Percentiles rank a stretch among this genome's conserved stretches.
phyloP scores from a whole-genome alignment of 2,329 filamentous ascomycete genomes.

The Periconia macrospinosa region DNA sequence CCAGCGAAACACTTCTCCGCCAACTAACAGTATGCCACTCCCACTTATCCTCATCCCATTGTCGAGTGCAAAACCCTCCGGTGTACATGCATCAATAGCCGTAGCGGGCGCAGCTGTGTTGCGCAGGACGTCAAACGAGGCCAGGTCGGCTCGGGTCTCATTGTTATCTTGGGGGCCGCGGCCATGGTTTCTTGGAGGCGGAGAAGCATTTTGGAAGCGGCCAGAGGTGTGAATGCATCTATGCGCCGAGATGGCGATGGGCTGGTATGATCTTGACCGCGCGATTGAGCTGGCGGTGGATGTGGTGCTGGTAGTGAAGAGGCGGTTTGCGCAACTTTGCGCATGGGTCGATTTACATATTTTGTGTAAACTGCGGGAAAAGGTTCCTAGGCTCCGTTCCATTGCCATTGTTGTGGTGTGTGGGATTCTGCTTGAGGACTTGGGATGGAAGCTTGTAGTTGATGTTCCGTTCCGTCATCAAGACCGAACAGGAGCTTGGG shows the following conservation, averaged over 20 bases:
- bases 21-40: slow-evolving; percentile 75
- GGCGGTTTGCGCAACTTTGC: background rate
- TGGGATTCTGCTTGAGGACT: background rate
- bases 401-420: slow-evolving; percentile 8
- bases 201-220: slow-evolving; percentile 16
- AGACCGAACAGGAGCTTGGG: slow-evolving; percentile 1
- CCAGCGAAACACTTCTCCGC: slow-evolving; percentile 88
- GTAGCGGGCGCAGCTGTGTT: slow-evolving; percentile 77
- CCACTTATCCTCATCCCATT: slow-evolving; percentile 72
- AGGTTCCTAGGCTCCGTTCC: slow-evolving; percentile 17
- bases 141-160: slow-evolving; percentile 72
- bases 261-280: background rate
- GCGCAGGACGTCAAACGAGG: slow-evolving; percentile 75
- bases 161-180: slow-evolving; percentile 64
- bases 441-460: background rate
- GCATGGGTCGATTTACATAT: slow-evolving; percentile 3
- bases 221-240: slow-evolving; percentile 26
- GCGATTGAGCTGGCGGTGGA: background rate
- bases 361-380: slow-evolving; percentile 11
- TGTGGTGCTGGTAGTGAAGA: background rate
- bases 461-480: background rate
- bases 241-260: background rate
- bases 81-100: slow-evolving; percentile 77
- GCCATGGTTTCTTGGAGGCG: slow-evolving; percentile 53
- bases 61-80: slow-evolving; percentile 84